phyloP scores from a whole-genome alignment of 1,284 basidiomycete species.

The Ustilago shanxiensis region DNA sequence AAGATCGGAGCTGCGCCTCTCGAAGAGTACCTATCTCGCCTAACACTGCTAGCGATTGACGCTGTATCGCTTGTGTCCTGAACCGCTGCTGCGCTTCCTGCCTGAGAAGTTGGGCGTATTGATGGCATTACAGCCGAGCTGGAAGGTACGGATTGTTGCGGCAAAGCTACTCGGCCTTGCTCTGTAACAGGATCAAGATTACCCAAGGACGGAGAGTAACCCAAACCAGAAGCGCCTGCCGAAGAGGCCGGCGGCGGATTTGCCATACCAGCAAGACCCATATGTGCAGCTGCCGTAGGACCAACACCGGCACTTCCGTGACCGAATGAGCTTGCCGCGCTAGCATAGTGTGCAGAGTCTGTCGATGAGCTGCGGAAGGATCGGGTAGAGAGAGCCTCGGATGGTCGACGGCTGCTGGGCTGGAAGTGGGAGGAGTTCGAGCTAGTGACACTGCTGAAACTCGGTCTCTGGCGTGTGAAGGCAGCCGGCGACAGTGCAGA shows the following conservation, averaged over 20 bases:
- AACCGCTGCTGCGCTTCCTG: background rate
- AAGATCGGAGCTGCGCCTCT: constrained; percentile 18
- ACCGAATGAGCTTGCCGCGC: constrained; percentile 12
- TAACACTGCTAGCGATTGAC: constrained; percentile 22
- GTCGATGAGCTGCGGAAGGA: constrained; percentile 29
- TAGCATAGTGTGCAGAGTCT: constrained; percentile 15
- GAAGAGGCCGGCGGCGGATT: constrained; percentile 29
- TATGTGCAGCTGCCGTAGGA: background rate
- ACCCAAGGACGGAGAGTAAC: constrained; percentile 1
- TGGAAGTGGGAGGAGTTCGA: constrained; percentile 20
- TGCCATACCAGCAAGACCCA: constrained; percentile 27
- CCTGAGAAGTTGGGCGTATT: background rate
- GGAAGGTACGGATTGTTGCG: background rate
- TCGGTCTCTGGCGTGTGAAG: constrained; percentile 17
- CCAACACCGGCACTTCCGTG: constrained; percentile 6
- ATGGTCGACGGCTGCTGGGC: constrained; percentile 13
- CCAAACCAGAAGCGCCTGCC: constrained; percentile 14
- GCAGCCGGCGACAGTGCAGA: background rate
- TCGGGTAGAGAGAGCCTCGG: constrained; percentile 15
- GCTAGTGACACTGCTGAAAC: constrained; percentile 25
- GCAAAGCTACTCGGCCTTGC: constrained; percentile 1
- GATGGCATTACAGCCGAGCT: background rate
- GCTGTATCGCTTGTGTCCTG: constrained; percentile 16
- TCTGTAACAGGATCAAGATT: constrained; percentile 27
- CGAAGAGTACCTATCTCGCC: constrained; percentile 23